Conservation (phyloP, 345 rosid genomes). For the Arabis hirsuta region DNA sequence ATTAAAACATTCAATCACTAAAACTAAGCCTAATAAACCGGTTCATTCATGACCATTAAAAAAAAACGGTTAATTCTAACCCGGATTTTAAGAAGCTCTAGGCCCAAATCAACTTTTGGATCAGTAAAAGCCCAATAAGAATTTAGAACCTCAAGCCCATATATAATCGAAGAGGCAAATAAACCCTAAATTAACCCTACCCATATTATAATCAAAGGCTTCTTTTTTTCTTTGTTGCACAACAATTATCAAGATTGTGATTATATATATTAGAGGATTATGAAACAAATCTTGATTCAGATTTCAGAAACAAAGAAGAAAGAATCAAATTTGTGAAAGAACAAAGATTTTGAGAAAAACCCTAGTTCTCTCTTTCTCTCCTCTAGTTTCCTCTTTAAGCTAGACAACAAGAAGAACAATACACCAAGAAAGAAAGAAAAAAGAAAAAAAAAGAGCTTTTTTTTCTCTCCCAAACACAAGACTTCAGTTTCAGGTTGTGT, state of each 20-base stretch:
- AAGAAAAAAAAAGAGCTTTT: not conserved
- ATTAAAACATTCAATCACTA: not conserved
- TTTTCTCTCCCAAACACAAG: not conserved
- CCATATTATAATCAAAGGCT: no score
- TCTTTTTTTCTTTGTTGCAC: no score
- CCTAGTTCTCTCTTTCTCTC: not conserved
- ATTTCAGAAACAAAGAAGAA: not conserved
- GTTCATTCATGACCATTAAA: no score
- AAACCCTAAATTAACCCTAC: no score
- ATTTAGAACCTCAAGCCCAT: not conserved
- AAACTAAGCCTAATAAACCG: not conserved
- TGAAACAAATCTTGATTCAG: not conserved
- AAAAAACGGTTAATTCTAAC: not conserved
- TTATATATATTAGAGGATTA: not conserved
- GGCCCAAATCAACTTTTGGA: conserved; percentile 13
- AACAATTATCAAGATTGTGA: conserved; percentile 9
- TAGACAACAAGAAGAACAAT: conserved; percentile 2
- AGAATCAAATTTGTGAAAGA: conserved; percentile 1
- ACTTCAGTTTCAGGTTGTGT: conserved; percentile 31
- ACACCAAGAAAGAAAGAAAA: not conserved
- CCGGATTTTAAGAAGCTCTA: not conserved
- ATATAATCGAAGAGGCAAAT: not conserved
- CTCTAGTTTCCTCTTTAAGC: conserved; percentile 18
- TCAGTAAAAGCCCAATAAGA: not conserved
- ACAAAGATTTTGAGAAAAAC: not conserved